These are phyloP conservation scores for Escallonia rubra DNA, from an alignment of 129 eudicot genomes.

Conservation along the genomic window DNA sequence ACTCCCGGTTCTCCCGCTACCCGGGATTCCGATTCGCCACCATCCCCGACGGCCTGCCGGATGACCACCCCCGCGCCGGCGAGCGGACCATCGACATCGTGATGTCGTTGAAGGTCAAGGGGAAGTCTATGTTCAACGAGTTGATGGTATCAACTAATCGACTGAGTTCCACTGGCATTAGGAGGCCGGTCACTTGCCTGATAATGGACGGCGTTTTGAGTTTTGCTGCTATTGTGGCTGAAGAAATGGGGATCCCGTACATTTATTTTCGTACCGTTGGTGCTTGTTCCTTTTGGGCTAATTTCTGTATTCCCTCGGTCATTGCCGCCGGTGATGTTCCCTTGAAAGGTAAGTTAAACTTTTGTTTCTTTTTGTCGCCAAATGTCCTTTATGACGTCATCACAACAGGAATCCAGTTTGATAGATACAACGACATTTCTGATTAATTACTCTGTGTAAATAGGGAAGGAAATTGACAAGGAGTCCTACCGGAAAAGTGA, in stretches of 20 bases:
- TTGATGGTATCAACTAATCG: conserved; percentile 14
- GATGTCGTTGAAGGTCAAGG: too few species aligned
- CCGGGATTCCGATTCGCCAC: conserved; percentile 43
- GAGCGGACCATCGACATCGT: conserved; percentile 11
- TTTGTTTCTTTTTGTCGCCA: not conserved
- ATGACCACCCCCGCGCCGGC: conserved; percentile 42
- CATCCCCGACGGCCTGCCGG: conserved; percentile 54
- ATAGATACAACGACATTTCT: not conserved
- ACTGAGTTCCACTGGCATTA: conserved; percentile 7
- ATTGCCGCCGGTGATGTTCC: conserved; percentile 21
- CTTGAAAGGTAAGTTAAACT: conserved; percentile 2
- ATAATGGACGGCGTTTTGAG: conserved; percentile 24
- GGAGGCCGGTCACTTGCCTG: conserved; percentile 16
- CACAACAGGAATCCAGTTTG: not conserved
- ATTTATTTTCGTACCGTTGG: conserved; percentile 17
- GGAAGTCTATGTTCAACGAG: too few species aligned
- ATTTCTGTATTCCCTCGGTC: conserved; percentile 7
- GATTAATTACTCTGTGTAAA: not conserved
- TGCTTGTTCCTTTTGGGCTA: conserved; percentile 21
- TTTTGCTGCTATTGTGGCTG: conserved; percentile 10
- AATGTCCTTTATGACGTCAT: too few species aligned
- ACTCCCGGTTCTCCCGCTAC: conserved; percentile 41
- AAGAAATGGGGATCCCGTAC: conserved; percentile 18
- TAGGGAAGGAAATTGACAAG: conserved; percentile 15
- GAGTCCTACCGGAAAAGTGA: conserved; percentile 9